Evolutionary conservation across 2,329 filamentous ascomycete genomes (phyloP).

Genomic region (Cytospora piceicola): DNA sequence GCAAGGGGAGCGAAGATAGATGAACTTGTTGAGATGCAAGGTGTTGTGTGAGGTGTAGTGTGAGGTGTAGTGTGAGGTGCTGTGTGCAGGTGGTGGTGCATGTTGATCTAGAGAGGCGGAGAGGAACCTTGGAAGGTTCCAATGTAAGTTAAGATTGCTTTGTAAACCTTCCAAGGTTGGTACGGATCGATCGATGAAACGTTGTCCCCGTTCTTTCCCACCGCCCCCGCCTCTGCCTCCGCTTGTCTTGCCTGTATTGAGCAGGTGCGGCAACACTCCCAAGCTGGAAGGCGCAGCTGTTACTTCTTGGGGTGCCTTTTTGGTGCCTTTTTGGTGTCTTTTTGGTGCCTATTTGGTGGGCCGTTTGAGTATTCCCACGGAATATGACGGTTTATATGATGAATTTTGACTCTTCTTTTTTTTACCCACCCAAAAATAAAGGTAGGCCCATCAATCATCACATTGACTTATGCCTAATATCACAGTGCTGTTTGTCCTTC

Average conservation of each 20-base stretch:
- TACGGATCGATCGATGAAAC: neutral
- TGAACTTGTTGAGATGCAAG: neutral
- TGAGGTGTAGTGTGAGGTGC: too few species aligned
- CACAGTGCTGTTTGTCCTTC: constrained; percentile 6
- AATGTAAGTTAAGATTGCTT: neutral
- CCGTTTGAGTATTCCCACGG: too few species aligned
- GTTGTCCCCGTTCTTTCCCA: neutral
- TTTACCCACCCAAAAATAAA: neutral
- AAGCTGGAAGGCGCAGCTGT: neutral
- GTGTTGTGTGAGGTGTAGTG: too few species aligned
- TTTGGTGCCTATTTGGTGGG: too few species aligned
- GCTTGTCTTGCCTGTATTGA: neutral
- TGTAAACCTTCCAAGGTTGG: neutral
- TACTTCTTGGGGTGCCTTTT: neutral
- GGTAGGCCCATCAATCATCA: neutral
- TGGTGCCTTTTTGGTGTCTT: too few species aligned
- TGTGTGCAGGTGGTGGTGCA: neutral
- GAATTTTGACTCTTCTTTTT: neutral
- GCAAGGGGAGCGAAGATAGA: neutral
- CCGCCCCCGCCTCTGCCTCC: too few species aligned
- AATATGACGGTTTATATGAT: too few species aligned
- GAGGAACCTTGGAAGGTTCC: neutral
- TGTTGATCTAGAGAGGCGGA: constrained; percentile 7
- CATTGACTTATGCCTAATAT: constrained; percentile 1
- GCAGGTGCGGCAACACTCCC: neutral